A percentile compares a stretch with the other conserved stretches of the same genome.
Conservation (phyloP, 768 basidiomycete genomes). For the Terana coerulea region DNA sequence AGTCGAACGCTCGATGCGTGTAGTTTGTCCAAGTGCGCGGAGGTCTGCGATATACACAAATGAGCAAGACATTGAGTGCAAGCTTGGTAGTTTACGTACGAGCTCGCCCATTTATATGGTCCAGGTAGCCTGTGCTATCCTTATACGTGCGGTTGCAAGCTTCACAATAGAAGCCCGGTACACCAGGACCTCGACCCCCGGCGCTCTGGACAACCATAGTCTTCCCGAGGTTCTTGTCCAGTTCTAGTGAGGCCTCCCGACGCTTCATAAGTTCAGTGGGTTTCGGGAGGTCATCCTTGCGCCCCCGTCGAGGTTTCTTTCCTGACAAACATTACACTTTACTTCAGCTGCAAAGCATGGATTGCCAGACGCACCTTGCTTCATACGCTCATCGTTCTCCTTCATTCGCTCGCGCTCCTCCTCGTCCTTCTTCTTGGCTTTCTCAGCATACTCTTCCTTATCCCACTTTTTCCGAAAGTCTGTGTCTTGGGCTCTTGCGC, state of each 20-base stretch:
- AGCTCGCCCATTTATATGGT: constrained; percentile 91
- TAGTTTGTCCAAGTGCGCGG: constrained; percentile 92
- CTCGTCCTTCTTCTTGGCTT: constrained; percentile 75
- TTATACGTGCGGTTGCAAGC: constrained; percentile 89
- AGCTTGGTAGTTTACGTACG: constrained; percentile 43
- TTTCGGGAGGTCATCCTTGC: constrained; percentile 80
- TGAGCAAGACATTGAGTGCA: background rate
- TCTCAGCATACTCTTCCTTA: constrained; percentile 85
- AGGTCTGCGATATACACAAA: constrained; percentile 55
- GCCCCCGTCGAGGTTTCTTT: constrained; percentile 71
- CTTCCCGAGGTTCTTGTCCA: constrained; percentile 94
- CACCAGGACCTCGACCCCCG: constrained; percentile 79
- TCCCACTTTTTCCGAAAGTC: constrained; percentile 92
- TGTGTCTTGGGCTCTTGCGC: constrained; percentile 49
- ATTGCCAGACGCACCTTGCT: constrained; percentile 56
- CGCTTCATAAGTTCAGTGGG: constrained; percentile 92
- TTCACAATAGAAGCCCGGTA: constrained; percentile 94
- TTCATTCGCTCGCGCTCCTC: constrained; percentile 82
- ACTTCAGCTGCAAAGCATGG: background rate
- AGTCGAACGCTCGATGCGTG: constrained; percentile 85
- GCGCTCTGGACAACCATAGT: constrained; percentile 90
- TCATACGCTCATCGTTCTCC: constrained; percentile 79
- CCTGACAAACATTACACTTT: no score
- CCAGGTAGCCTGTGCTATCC: constrained; percentile 90
- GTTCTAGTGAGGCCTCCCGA: constrained; percentile 77